These are phyloP conservation scores for Primulina eburnea DNA, from an alignment of 257 asterid genomes.

Conservation along the genomic window DNA sequence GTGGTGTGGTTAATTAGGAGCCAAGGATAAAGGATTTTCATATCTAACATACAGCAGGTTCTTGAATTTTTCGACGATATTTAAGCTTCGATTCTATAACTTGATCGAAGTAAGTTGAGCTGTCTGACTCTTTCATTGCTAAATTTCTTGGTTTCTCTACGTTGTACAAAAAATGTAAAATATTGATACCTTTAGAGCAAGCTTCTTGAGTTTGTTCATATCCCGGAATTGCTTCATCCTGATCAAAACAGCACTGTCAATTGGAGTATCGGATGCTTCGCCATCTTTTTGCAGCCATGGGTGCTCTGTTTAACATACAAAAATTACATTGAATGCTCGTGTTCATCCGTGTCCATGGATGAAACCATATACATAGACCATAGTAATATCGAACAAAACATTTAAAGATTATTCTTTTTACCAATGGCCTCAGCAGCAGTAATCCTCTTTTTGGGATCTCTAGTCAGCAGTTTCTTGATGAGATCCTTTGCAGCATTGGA, in stretches of 20 bases:
- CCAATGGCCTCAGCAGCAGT: conserved; percentile 68
- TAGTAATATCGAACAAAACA: too few species aligned
- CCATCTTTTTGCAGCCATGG: conserved; percentile 92
- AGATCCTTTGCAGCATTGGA: conserved; percentile 66
- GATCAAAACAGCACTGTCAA: conserved; percentile 71
- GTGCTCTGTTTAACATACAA: conserved; percentile 51
- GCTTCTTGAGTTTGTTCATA: conserved; percentile 86
- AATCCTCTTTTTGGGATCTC: conserved; percentile 48
- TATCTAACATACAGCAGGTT: too few species aligned
- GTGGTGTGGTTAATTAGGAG: too few species aligned
- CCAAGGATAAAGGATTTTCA: too few species aligned
- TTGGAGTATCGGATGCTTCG: conserved; percentile 84
- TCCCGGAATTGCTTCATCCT: conserved; percentile 95
- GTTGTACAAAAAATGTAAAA: neutral
- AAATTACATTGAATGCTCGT: too few species aligned
- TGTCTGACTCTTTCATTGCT: too few species aligned
- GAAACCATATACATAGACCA: too few species aligned
- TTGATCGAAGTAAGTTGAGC: too few species aligned
- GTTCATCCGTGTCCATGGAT: too few species aligned
- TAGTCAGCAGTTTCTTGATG: conserved; percentile 45
- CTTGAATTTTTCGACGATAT: too few species aligned
- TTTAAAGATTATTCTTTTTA: neutral
- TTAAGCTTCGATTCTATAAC: too few species aligned
- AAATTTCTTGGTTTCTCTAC: too few species aligned
- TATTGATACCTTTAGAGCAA: conserved; percentile 69